Base-by-base conservation (phyloP, 1,139 yeast genomes). In the Yamadazyma jaroonii region DNA sequence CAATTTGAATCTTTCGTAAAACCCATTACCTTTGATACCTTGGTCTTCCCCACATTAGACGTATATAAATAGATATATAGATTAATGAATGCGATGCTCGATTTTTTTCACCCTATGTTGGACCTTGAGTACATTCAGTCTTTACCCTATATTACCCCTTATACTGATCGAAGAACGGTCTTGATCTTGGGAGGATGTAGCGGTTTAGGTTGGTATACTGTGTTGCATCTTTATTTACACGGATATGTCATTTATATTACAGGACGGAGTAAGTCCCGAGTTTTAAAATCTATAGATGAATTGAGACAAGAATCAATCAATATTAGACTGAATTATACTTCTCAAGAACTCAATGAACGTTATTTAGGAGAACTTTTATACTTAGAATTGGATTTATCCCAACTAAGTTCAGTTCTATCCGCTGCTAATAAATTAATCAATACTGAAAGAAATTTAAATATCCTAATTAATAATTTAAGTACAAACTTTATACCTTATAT, bases 121-220 rank as follows among this genome's bases (percentile, higher is more conserved):
- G 31, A 35, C 10, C 14, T 35, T 14, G 36, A 31, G n/a, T 35
- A 32, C 12, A 40, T 46, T 9, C 40, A 43, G 9, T 40, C 56
- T 1, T 61, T 67, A 8, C 71, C 72, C 1, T 73, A 67, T 47
- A 49, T 56, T 25, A 56, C 72, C 40, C 77, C 78, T 0, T 35
- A 41, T 5, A 42, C 31, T 9, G 74, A 72, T 14, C 66, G 84
- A 21, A 66, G 77, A 41, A 81, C 84, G 2, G 89, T 84, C 0
- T 59, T 86, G 6, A 78, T 87, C 23, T 83, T 94, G 0, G 95
- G 95, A 1, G 95, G 89, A 5, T 84, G 82, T 52, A 72, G 83
- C 32, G 95, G 95, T 0, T 72, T 85, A 15, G 96, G 96, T 4
- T 85, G 80, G 70, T 84, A 67, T 55, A 83, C 94, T 0, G 85